Evolutionary conservation across 208 protist genomes (phyloP).

Genomic region (Leishmania lainsoni): DNA sequence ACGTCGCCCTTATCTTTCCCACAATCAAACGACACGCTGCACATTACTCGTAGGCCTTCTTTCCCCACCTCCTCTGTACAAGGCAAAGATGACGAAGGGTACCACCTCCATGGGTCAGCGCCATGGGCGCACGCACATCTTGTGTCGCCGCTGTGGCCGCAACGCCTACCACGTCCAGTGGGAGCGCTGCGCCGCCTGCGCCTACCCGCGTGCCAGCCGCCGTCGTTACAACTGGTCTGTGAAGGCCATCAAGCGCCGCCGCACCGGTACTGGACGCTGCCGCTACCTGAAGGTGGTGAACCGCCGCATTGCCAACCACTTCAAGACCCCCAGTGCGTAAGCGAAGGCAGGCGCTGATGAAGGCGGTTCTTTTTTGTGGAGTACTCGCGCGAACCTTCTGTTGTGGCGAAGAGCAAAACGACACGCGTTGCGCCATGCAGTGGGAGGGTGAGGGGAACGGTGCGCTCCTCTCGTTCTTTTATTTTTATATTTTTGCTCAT

Average conservation of each 20-base stretch:
- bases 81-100: constrained; percentile 85
- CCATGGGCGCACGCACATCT: constrained; percentile 95
- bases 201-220: constrained; percentile 96
- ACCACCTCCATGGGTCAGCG: constrained; percentile 91
- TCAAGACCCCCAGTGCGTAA: constrained; percentile 92
- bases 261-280: constrained; percentile 98
- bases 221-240: constrained; percentile 97
- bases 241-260: constrained; percentile 98
- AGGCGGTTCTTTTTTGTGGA: background rate
- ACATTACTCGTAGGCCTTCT: background rate
- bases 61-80: background rate
- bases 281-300: constrained; percentile 97
- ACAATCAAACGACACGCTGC: background rate
- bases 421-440: too few species aligned
- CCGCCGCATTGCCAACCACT: constrained; percentile 97
- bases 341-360: background rate
- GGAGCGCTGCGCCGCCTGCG: constrained; percentile 97
- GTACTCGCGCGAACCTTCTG: background rate
- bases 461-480: background rate
- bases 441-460: background rate
- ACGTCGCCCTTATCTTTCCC: background rate
- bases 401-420: background rate
- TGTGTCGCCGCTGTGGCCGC: constrained; percentile 98
- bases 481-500: constrained; percentile 4
- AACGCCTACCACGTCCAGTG: constrained; percentile 98